Evolutionary conservation across 768 basidiomycete genomes (phyloP).

Genomic region (Termitomyces sp.): DNA sequence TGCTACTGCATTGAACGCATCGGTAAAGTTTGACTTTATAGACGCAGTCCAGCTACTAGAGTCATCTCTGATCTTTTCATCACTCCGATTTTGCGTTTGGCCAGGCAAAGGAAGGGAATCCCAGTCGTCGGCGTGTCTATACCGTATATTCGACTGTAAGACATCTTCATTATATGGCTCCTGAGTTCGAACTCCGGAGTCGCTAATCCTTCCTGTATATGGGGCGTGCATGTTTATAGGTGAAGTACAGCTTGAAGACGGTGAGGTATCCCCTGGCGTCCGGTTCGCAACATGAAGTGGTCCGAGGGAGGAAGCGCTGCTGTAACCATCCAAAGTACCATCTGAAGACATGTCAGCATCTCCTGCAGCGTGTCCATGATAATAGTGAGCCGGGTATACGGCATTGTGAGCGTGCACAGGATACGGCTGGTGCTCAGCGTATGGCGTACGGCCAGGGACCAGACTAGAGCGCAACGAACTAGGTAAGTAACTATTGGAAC

Average conservation of each 20-base stretch:
- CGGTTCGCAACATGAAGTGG: constrained; percentile 43
- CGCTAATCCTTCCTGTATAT: not conserved
- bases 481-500: constrained; percentile 21
- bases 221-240: constrained; percentile 14
- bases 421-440: constrained; percentile 17
- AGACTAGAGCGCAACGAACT: constrained; percentile 16
- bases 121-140: constrained; percentile 4
- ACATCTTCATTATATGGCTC: constrained; percentile 25
- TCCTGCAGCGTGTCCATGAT: constrained; percentile 14
- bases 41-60: constrained; percentile 35
- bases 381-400: constrained; percentile 17
- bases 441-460: constrained; percentile 13
- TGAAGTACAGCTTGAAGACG: constrained; percentile 23
- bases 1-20: constrained; percentile 45
- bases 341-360: constrained; percentile 16
- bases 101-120: constrained; percentile 22
- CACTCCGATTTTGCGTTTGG: constrained; percentile 7
- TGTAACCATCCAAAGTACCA: constrained; percentile 19
- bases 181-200: constrained; percentile 19
- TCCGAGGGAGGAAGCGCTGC: constrained; percentile 31
- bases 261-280: constrained; percentile 39
- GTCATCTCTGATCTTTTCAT: not conserved
- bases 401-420: constrained; percentile 15
- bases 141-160: constrained; percentile 16
- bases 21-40: constrained; percentile 37